Evolutionary conservation across 768 basidiomycete genomes (phyloP).

Genomic region (Amanita molliuscula): DNA sequence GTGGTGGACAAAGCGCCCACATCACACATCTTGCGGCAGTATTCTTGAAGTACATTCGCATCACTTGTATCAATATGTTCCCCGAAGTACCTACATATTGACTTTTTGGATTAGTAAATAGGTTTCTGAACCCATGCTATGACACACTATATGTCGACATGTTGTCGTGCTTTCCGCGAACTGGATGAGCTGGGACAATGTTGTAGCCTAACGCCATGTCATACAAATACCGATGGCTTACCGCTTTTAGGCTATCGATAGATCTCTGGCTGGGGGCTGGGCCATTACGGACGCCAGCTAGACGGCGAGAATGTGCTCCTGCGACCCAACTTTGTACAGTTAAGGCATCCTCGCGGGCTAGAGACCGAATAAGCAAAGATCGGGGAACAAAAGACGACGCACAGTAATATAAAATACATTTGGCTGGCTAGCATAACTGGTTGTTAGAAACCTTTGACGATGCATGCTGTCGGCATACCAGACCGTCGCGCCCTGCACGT

Average conservation of each 20-base stretch:
- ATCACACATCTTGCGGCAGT: conserved; percentile 78
- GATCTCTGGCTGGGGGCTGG: conserved; percentile 62
- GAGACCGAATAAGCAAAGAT: neutral
- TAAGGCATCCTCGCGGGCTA: conserved; percentile 69
- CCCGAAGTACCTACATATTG: conserved; percentile 75
- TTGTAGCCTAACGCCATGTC: neutral
- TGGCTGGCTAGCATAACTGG: conserved; percentile 44
- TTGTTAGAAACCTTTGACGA: neutral
- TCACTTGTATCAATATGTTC: conserved; percentile 48
- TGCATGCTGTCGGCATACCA: conserved; percentile 28
- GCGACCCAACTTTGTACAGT: conserved; percentile 44
- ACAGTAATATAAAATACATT: conserved; percentile 82
- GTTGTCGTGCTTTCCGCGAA: conserved; percentile 48
- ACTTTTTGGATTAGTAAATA: conserved; percentile 23
- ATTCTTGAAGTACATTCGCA: conserved; percentile 28
- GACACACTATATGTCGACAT: conserved; percentile 66
- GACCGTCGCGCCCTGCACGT: conserved; percentile 70
- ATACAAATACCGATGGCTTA: conserved; percentile 19
- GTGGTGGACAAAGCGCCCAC: conserved; percentile 27
- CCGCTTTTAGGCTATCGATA: conserved; percentile 50
- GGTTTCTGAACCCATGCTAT: neutral
- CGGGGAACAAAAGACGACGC: conserved; percentile 12
- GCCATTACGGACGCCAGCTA: conserved; percentile 33
- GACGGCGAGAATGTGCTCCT: conserved; percentile 34
- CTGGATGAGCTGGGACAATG: conserved; percentile 21